Conservation (phyloP, 495 filamentous ascomycete species). For the Trichoderma virens region DNA sequence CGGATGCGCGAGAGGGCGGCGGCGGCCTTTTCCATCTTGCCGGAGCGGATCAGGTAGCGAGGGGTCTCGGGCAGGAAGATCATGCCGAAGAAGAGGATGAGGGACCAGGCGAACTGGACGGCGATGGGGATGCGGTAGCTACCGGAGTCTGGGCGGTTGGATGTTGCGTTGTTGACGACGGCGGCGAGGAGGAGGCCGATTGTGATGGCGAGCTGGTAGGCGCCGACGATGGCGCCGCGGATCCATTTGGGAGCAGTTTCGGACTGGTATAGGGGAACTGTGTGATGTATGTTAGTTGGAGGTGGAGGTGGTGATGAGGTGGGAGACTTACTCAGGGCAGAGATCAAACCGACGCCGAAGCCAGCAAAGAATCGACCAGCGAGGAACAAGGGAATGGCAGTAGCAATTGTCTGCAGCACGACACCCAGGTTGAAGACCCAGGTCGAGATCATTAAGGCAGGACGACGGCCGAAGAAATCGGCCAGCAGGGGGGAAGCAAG, state of each 20-base stretch:
- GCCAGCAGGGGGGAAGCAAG: constrained; percentile 62
- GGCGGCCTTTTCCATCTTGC: constrained; percentile 54
- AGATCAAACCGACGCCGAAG: constrained; percentile 67
- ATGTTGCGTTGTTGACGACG: constrained; percentile 62
- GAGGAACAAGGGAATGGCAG: constrained; percentile 47
- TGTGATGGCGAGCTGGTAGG: constrained; percentile 73
- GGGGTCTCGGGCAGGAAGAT: constrained; percentile 68
- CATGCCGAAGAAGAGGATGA: constrained; percentile 55
- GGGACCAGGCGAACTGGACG: constrained; percentile 62
- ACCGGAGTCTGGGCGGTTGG: constrained; percentile 51
- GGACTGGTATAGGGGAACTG: constrained; percentile 12
- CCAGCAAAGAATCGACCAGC: constrained; percentile 65
- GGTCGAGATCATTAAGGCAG: constrained; percentile 60
- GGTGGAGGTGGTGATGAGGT: constrained; percentile 52
- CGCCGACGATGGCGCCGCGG: constrained; percentile 64
- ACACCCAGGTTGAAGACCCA: constrained; percentile 56
- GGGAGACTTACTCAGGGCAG: constrained; percentile 50
- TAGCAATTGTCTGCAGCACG: constrained; percentile 50
- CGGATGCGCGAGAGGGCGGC: constrained; percentile 59
- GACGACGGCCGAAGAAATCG: constrained; percentile 60
- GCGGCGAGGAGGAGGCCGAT: constrained; percentile 68
- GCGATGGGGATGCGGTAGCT: constrained; percentile 67
- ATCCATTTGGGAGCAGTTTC: constrained; percentile 53
- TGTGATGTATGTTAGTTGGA: background rate
- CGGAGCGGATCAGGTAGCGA: constrained; percentile 71